Conservation (phyloP, 208 protist genomes). For the Trypanosoma congolense region DNA sequence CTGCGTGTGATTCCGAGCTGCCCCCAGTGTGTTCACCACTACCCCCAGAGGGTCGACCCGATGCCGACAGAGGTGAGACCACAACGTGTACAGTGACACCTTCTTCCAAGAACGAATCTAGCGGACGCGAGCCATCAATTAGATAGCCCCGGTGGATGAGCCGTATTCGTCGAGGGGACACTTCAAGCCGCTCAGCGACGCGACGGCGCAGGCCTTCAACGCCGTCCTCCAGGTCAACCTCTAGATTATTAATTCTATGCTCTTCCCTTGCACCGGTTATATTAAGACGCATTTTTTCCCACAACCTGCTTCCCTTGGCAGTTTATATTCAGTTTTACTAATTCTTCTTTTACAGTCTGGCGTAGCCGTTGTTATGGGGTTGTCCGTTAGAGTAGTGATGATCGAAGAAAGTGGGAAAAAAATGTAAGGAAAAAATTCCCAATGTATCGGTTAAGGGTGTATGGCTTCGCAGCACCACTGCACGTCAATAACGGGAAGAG, state of each 20-base stretch:
- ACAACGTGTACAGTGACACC: conserved; percentile 21
- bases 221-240: conserved; percentile 30
- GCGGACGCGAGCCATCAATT: conserved; percentile 19
- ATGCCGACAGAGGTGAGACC: neutral
- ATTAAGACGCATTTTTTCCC: conserved; percentile 34
- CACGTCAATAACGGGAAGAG: neutral
- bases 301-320: neutral
- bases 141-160: conserved; percentile 27
- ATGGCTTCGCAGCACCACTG: too few species aligned
- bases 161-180: conserved; percentile 22
- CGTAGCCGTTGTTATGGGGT: too few species aligned
- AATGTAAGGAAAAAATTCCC: too few species aligned
- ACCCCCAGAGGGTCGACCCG: neutral
- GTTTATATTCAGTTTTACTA: conserved; percentile 24
- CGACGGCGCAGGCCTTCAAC: conserved; percentile 35
- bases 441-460: too few species aligned
- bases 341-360: too few species aligned
- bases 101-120: conserved; percentile 25
- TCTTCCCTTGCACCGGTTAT: conserved; percentile 28
- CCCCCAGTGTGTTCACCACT: conserved; percentile 1
- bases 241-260: conserved; percentile 43
- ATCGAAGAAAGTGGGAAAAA: too few species aligned
- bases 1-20: too few species aligned
- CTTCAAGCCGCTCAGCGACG: conserved; percentile 27
- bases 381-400: too few species aligned